A percentile compares a stretch with the other conserved stretches of the same genome.
phyloP scores from a whole-genome alignment of 2,329 filamentous ascomycete species.

The Aspergillus niger region DNA sequence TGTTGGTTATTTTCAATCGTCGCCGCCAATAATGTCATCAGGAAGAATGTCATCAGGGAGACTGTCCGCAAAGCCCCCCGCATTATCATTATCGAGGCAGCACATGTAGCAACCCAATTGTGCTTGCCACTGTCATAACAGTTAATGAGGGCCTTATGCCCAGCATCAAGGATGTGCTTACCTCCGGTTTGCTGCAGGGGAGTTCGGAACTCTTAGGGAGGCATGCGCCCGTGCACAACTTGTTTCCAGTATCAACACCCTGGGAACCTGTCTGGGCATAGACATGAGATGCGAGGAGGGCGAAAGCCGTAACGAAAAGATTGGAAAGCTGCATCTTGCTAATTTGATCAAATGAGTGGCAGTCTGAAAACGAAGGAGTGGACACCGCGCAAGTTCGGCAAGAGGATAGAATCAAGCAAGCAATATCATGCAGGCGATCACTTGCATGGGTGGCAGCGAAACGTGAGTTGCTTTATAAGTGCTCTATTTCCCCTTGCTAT shows the following conservation, averaged over 20 bases:
- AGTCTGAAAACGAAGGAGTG: not conserved
- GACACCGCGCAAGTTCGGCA: not conserved
- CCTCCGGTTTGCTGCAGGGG: not conserved
- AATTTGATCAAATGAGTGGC: not conserved
- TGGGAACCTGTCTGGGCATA: not conserved
- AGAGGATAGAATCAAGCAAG: not conserved
- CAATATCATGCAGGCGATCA: not conserved
- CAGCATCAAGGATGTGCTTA: not conserved
- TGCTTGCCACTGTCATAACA: not conserved
- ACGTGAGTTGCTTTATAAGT: not conserved
- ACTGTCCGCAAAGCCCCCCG: slow-evolving; percentile 3
- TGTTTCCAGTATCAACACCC: slow-evolving; percentile 5
- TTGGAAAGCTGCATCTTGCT: slow-evolving; percentile 3
- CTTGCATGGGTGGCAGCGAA: not conserved
- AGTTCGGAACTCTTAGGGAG: not conserved
- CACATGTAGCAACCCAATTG: slow-evolving; percentile 10
- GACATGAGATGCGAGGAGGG: slow-evolving; percentile 1
- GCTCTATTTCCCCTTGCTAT: not conserved
- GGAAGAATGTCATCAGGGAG: not conserved
- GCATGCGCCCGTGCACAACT: not conserved
- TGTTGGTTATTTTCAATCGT: not conserved
- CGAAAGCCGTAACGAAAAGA: not conserved
- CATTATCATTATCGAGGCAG: slow-evolving; percentile 15
- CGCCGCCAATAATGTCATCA: not conserved
- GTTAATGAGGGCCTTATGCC: not conserved